A percentile compares a stretch with the other conserved stretches of the same genome.
Conservation (phyloP, 2,329 filamentous ascomycete species). For the Epichloe elymi region DNA sequence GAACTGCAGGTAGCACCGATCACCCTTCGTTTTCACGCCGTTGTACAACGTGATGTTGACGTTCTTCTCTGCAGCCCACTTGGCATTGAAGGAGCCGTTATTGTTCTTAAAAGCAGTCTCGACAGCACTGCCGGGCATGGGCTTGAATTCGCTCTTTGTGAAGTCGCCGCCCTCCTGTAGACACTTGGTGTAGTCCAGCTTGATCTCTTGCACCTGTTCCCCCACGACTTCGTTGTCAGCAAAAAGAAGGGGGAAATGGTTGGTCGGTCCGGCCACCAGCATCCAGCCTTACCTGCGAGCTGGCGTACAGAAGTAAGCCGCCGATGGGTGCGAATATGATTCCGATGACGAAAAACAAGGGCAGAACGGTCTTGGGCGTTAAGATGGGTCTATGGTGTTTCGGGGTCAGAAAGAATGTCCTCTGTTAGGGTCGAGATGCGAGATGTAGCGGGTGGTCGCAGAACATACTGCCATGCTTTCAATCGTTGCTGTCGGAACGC, state of each 20-base stretch:
- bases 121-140: conserved; percentile 46
- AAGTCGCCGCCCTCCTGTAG: conserved; percentile 35
- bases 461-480: conserved; percentile 92
- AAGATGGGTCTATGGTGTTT: conserved; percentile 61
- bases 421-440: neutral
- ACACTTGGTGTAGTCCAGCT: conserved; percentile 84
- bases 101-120: conserved; percentile 58
- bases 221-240: neutral
- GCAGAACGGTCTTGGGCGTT: conserved; percentile 84
- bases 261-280: neutral
- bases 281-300: conserved; percentile 48
- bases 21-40: conserved; percentile 23
- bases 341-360: conserved; percentile 81
- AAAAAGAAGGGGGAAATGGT: neutral
- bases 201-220: conserved; percentile 71
- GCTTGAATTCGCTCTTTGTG: conserved; percentile 20
- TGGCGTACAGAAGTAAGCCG: conserved; percentile 74
- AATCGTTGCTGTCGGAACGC: conserved; percentile 93
- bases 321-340: conserved; percentile 91
- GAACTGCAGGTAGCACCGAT: conserved; percentile 64
- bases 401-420: conserved; percentile 22
- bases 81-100: conserved; percentile 23
- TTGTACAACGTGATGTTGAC: conserved; percentile 28
- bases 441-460: neutral
- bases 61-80: conserved; percentile 29